phyloP scores from a whole-genome alignment of 192 early-diverging fungal species.

The Pilobolus umbonatus region DNA sequence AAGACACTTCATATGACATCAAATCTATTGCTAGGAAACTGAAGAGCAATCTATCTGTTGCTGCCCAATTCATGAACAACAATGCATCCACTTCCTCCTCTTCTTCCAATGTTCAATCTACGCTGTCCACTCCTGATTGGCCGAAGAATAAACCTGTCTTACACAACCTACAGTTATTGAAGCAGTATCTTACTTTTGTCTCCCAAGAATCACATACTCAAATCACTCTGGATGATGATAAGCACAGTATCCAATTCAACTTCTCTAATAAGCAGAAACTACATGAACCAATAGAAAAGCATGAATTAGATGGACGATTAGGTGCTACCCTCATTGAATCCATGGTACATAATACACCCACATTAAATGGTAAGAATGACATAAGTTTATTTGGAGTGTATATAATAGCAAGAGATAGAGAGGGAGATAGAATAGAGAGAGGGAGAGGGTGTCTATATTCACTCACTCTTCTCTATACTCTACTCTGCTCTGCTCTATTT shows the following conservation, averaged over 20 bases:
- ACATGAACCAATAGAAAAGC: too few species aligned
- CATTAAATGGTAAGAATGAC: too few species aligned
- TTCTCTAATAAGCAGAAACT: background rate
- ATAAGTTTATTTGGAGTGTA: slow-evolving; percentile 5
- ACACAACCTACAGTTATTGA: slow-evolving; percentile 13
- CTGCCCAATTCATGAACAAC: too few species aligned
- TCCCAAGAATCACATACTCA: slow-evolving; percentile 6
- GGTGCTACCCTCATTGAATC: slow-evolving; percentile 12
- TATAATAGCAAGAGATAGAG: background rate
- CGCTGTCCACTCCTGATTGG: slow-evolving; percentile 21
- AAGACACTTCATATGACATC: too few species aligned
- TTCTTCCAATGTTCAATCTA: background rate
- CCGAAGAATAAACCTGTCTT: slow-evolving; percentile 7
- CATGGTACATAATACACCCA: slow-evolving; percentile 2
- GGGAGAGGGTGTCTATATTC: background rate
- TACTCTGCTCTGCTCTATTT: background rate
- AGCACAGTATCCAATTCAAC: slow-evolving; percentile 4
- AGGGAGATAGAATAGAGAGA: background rate
- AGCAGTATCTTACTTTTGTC: slow-evolving; percentile 20
- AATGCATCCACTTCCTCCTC: background rate
- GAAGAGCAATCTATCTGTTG: too few species aligned
- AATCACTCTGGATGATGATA: background rate
- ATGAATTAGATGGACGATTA: background rate
- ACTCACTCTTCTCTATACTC: background rate
- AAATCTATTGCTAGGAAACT: too few species aligned